Conservation (phyloP, 345 rosid genomes). For the Murraya koenigii region DNA sequence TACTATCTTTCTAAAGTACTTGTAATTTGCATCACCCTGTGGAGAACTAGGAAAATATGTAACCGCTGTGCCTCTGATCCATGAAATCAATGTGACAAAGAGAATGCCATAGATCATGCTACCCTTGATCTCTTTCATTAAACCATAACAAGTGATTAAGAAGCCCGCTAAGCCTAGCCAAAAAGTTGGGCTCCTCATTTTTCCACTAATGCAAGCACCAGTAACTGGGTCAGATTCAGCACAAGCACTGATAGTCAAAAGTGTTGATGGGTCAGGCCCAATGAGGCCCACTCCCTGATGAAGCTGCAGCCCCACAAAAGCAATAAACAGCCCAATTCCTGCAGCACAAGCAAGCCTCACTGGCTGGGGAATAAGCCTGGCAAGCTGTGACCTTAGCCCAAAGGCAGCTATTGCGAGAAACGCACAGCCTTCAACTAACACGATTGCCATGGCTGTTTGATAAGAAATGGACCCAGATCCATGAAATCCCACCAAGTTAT, state of each 20-base stretch:
- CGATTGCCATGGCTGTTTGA: slow-evolving; percentile 67
- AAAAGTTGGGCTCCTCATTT: slow-evolving; percentile 73
- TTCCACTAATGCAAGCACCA: slow-evolving; percentile 61
- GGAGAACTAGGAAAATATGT: slow-evolving; percentile 61
- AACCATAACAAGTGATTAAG: slow-evolving; percentile 59
- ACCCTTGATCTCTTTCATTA: slow-evolving; percentile 68
- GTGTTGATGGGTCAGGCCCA: slow-evolving; percentile 70
- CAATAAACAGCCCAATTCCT: slow-evolving; percentile 81
- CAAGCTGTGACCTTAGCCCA: slow-evolving; percentile 65
- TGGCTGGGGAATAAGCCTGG: slow-evolving; percentile 62
- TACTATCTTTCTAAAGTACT: slow-evolving; percentile 64
- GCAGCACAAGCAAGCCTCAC: slow-evolving; percentile 68
- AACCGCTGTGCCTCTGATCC: slow-evolving; percentile 76
- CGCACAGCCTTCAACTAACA: slow-evolving; percentile 60
- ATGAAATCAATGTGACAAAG: slow-evolving; percentile 67
- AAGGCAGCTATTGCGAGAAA: slow-evolving; percentile 53
- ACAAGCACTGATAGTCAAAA: slow-evolving; percentile 71
- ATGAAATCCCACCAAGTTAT: slow-evolving; percentile 76
- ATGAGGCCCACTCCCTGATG: slow-evolving; percentile 82
- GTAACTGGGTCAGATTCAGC: slow-evolving; percentile 40
- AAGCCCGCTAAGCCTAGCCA: slow-evolving; percentile 76
- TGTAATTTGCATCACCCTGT: slow-evolving; percentile 55
- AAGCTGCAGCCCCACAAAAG: slow-evolving; percentile 75
- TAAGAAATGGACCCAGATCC: slow-evolving; percentile 76
- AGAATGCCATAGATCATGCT: slow-evolving; percentile 82